phyloP scores from a whole-genome alignment of 1,284 basidiomycete genomes.

The Ganoderma lingzhi region DNA sequence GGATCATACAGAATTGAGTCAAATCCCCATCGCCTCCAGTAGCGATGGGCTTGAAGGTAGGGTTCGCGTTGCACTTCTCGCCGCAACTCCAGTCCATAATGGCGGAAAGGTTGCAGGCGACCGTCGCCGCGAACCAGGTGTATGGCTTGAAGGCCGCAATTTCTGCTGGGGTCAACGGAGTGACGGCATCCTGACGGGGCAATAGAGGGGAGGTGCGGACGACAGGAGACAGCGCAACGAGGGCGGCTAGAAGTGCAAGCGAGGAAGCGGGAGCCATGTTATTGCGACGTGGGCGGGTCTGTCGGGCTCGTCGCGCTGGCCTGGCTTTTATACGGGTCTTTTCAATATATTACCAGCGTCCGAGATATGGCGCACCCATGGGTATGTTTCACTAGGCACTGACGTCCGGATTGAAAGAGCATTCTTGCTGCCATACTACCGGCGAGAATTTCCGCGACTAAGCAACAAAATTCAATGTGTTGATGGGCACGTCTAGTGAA shows the following conservation, averaged over 20 bases:
- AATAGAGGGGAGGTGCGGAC: not conserved
- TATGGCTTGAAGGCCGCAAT: constrained; percentile 60
- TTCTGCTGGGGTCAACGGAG: constrained; percentile 48
- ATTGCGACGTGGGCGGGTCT: not conserved
- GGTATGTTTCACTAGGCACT: not conserved
- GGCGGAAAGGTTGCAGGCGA: constrained; percentile 54
- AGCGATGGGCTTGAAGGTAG: constrained; percentile 30
- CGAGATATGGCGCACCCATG: not conserved
- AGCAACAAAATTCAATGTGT: not conserved
- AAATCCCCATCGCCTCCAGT: constrained; percentile 18
- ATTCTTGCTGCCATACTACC: not conserved
- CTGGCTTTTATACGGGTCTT: not conserved
- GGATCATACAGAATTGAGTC: constrained; percentile 18
- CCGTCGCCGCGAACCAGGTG: constrained; percentile 61
- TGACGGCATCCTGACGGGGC: constrained; percentile 33
- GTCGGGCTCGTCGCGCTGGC: no score
- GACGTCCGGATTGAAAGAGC: not conserved
- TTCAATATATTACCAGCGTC: not conserved
- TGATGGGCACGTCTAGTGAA: no score
- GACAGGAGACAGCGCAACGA: not conserved
- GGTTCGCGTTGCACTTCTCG: constrained; percentile 57
- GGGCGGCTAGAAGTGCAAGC: not conserved
- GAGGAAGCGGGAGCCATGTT: not conserved
- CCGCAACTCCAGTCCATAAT: constrained; percentile 68
- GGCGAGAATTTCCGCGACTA: not conserved